Evolutionary conservation across 2,329 filamentous ascomycete species (phyloP).

Genomic region (Cladosporium velox): DNA sequence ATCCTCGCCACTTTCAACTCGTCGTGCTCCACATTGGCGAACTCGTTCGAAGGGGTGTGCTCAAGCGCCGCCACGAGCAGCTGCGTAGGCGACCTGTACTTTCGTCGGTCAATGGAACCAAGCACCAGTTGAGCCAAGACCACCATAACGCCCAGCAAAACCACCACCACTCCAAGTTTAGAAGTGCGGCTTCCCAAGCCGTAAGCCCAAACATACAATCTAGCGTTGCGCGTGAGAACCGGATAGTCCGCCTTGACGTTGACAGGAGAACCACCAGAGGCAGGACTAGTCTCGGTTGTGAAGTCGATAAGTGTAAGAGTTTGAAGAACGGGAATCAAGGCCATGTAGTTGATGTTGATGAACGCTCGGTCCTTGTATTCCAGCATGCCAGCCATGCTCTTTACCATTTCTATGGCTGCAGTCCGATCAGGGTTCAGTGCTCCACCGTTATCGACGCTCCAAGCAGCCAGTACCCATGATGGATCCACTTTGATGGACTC

Average conservation of each 20-base stretch:
- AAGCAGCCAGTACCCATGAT: conserved; percentile 34
- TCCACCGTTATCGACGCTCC: conserved; percentile 26
- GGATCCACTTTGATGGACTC: conserved; percentile 26
- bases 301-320: conserved; percentile 29
- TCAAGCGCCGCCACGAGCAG: conserved; percentile 33
- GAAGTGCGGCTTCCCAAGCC: conserved; percentile 28
- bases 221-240: conserved; percentile 22
- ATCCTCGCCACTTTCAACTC: conserved; percentile 26
- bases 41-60: conserved; percentile 28
- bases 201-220: conserved; percentile 31
- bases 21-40: conserved; percentile 23
- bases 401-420: background rate
- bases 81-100: conserved; percentile 24
- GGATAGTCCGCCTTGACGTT: background rate
- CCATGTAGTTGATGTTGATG: background rate
- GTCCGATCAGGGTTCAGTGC: conserved; percentile 11
- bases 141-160: conserved; percentile 24
- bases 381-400: background rate
- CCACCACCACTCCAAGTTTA: conserved; percentile 27
- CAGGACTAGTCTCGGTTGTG: background rate
- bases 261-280: background rate
- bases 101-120: conserved; percentile 24
- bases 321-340: conserved; percentile 23
- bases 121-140: conserved; percentile 28
- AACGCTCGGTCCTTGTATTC: too few species aligned